Evolutionary conservation across 1,139 yeast species (phyloP), one percentile per base, ranked within the genome.

Genomic region (Candida buenavistaensis): DNA sequence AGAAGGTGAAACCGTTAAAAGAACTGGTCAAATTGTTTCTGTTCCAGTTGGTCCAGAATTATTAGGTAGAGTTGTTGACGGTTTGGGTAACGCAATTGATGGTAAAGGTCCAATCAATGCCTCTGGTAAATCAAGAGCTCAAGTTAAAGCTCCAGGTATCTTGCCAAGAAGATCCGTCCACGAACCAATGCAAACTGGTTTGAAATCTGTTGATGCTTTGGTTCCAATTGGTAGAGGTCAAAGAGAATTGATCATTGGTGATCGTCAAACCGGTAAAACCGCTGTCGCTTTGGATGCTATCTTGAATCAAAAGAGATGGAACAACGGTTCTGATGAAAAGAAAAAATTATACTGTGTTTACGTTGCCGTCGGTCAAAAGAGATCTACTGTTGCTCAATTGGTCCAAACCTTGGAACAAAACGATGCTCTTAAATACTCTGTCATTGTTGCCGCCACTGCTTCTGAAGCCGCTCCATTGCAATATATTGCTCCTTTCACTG

Each of bases 381-480:
- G 99, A 82, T 94, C 98, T 51, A 92, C 99, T 53, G 98, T 92
- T 58, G 98, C 98, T 59, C 98, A 94, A 80, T 87, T 92, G 65
- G 96, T 94, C 55, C 96, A 92, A 82, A 90, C 97, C 62, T 84
- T 94, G 68, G 99, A 92, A 80, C 92, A 90, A 73, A 77, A 88
- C 68, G 98, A 90, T 68, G 97, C 99, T 58, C 77, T 94, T 75
- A 89, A 92, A 78, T 92, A 92, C 83, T 75, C 97, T 59, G 86
- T 92, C 74, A 80, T 92, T 71, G 97, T 92, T 68, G 97, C 98
- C 51, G 99, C 98, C 61, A 94, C 99, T 62, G 99, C 99, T 57
- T 94, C 98, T 50, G 98, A 92, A 80, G 98, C 98, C 57, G 98
- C 99, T 72, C 99, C 98, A 71, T 82, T 94, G 73, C 99, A 92